Conservation (phyloP, 148 eudicot genomes). For the Vaccinium darrowii region DNA sequence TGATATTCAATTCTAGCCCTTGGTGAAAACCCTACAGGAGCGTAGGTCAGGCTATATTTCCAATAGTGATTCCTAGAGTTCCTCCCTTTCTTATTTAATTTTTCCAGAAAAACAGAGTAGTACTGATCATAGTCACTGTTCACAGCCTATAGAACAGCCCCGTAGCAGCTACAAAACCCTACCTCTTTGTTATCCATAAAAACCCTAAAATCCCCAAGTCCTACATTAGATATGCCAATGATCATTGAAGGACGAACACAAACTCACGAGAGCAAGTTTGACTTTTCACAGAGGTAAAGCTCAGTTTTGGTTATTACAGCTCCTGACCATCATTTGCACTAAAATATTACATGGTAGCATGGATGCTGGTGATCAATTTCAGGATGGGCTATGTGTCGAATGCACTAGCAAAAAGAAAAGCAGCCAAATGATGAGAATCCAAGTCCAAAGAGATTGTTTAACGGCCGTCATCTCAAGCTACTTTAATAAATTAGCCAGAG, state of each 20-base stretch:
- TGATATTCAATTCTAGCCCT: neutral
- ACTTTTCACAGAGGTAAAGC: neutral
- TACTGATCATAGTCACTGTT: neutral
- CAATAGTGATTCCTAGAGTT: neutral
- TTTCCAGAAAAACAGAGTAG: neutral
- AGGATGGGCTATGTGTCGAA: neutral
- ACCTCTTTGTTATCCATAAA: neutral
- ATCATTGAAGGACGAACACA: neutral
- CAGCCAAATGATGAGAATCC: neutral
- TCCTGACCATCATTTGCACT: neutral
- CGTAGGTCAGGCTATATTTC: neutral
- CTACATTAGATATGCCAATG: neutral
- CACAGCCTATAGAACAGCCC: neutral
- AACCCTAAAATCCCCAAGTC: neutral
- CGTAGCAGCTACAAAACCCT: neutral
- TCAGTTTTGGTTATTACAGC: neutral
- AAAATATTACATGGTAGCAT: neutral
- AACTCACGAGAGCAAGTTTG: neutral
- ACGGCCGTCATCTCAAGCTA: conserved; percentile 3
- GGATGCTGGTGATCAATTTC: neutral
- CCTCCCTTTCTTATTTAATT: neutral
- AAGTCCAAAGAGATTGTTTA: neutral
- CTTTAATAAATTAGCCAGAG: neutral
- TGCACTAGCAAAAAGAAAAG: neutral
- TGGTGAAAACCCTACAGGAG: neutral